A percentile compares a stretch with the other conserved stretches of the same genome.
These are phyloP conservation scores for Penicillium manginii DNA, from an alignment of 495 filamentous ascomycete genomes.

Conservation along the genomic window DNA sequence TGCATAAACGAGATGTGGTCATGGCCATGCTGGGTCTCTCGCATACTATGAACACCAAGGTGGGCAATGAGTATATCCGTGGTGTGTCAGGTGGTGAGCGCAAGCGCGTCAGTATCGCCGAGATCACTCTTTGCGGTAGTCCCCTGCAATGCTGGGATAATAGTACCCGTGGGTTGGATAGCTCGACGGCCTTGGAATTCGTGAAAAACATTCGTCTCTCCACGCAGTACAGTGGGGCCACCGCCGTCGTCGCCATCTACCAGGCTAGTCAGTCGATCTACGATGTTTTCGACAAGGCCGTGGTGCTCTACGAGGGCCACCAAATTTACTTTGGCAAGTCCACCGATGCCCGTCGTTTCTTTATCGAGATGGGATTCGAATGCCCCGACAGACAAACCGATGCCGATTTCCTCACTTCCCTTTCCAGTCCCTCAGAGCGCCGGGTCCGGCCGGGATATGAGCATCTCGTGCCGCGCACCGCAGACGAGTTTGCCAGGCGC, in stretches of 20 bases:
- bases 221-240: slow-evolving; percentile 66
- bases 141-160: slow-evolving; percentile 83
- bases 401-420: slow-evolving; percentile 79
- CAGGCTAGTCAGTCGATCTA: slow-evolving; percentile 80
- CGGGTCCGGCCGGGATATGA: slow-evolving; percentile 66
- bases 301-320: slow-evolving; percentile 78
- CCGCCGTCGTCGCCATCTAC: slow-evolving; percentile 80
- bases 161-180: slow-evolving; percentile 79
- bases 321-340: slow-evolving; percentile 80
- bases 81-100: slow-evolving; percentile 83
- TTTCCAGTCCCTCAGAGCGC: slow-evolving; percentile 74
- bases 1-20: slow-evolving; percentile 71
- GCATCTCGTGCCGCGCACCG: slow-evolving; percentile 65
- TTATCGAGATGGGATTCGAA: slow-evolving; percentile 73
- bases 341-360: slow-evolving; percentile 66
- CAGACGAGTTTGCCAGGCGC: slow-evolving; percentile 73
- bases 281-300: slow-evolving; percentile 77
- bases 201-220: slow-evolving; percentile 67
- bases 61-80: slow-evolving; percentile 79
- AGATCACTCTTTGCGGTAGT: slow-evolving; percentile 64
- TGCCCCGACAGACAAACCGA: slow-evolving; percentile 75
- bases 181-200: slow-evolving; percentile 81
- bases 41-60: slow-evolving; percentile 75
- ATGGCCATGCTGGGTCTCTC: slow-evolving; percentile 80
- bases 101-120: slow-evolving; percentile 82